Evolutionary conservation across 805 yeast species (phyloP), one percentile per base, ranked within the genome.

Genomic region (Yarrowia divulgata): DNA sequence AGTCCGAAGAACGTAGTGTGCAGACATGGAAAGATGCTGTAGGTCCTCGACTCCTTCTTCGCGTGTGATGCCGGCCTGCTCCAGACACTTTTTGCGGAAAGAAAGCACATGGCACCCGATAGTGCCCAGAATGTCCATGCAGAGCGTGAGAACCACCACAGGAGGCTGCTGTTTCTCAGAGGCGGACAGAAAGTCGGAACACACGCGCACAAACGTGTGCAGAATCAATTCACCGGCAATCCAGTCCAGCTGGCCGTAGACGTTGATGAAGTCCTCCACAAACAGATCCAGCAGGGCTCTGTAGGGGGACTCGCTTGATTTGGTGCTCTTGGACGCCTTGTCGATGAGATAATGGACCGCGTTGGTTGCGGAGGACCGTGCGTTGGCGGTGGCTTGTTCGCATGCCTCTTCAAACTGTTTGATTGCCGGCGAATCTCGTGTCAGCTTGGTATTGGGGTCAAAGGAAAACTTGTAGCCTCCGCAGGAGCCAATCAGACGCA

Each of bases 191-290:
- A 45, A 42, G 19, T 60, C 66, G 8, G 52, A 60, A 45, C 66
- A 60, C 2, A 60, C 66, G 48, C 79, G 81, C 73, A 84, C 77
- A 1, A 88, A 68, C 0, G 86, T 79, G 8, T 74, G 75, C 8
- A 90, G 76, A 16, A 90, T 72, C 0, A 80, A 72, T 70, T 86
- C 90, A 0, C 88, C 82, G 0, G 85, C 85, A 0, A 91, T 81
- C 86, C 89, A 91, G 68, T 86, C 88, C 0, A 92, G 90, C 9
- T 76, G 76, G 1, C 79, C 76, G 10, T 90, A 73, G 68, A 90
- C 75, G 0, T 74, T 71, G 8, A 86, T 69, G 23, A 90, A 77
- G 73, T 91, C 97, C 52, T 84, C 85, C 0, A 88, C 72, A 37
- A 88, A 79, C 19, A 83, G 73, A 42, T 88, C 92, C 46, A 90